phyloP scores from a whole-genome alignment of 805 yeast species.

The Dipodascus albidus region DNA sequence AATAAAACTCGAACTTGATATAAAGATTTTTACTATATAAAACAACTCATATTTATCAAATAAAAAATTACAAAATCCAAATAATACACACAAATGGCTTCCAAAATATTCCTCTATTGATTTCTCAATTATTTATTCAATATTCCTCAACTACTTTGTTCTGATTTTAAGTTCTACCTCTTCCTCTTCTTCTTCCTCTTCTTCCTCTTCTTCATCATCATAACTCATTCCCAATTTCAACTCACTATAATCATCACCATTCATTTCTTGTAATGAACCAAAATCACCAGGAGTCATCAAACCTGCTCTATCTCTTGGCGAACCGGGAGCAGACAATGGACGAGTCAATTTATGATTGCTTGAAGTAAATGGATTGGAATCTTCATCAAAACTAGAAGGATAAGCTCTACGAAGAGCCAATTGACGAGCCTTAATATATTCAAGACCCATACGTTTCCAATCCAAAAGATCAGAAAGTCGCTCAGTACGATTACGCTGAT shows the following conservation, averaged over 20 bases:
- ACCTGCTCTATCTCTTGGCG: constrained; percentile 67
- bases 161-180: neutral
- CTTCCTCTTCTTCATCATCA: neutral
- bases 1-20: no score
- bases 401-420: constrained; percentile 88
- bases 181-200: neutral
- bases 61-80: neutral
- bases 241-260: constrained; percentile 55
- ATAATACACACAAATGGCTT: neutral
- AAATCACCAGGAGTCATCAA: constrained; percentile 96
- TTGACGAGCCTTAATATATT: constrained; percentile 89
- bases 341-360: constrained; percentile 53
- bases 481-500: constrained; percentile 95
- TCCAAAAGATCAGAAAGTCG: constrained; percentile 84
- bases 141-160: no score
- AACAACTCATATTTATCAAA: no score
- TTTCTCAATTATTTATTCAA: no score
- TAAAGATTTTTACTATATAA: no score
- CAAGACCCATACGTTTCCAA: constrained; percentile 98
- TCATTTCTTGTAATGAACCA: constrained; percentile 85
- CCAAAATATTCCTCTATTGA: no score
- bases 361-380: constrained; percentile 21
- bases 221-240: neutral
- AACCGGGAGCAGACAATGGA: constrained; percentile 95
- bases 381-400: constrained; percentile 59